These are phyloP conservation scores for Medicago ruthenica DNA, from an alignment of 306 rosid genomes.

Conservation along the genomic window DNA sequence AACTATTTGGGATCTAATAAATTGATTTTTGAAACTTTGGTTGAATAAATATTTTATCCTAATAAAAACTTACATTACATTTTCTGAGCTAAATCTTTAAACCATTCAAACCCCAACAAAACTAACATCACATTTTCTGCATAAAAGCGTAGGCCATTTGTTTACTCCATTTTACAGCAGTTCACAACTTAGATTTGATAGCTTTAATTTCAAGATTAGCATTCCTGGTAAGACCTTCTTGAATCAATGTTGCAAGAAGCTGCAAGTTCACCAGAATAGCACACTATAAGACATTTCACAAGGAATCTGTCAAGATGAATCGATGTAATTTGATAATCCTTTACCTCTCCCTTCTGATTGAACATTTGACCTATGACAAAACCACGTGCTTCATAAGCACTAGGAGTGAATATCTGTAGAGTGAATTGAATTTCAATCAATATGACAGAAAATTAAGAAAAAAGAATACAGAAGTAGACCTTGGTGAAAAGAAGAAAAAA, in stretches of 20 bases:
- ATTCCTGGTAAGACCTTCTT: conserved; percentile 82
- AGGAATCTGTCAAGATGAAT: conserved; percentile 8
- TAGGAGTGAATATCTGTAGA: conserved; percentile 65
- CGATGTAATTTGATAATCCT: conserved; percentile 1
- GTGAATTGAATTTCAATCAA: conserved; percentile 37
- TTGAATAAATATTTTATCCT: conserved; percentile 14
- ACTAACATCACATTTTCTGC: background rate
- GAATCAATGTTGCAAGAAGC: conserved; percentile 72
- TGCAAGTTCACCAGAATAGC: conserved; percentile 37
- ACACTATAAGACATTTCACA: conserved; percentile 32
- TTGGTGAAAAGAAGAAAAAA: background rate
- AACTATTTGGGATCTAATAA: conserved; percentile 17
- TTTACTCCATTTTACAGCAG: conserved; percentile 16
- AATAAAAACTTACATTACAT: background rate
- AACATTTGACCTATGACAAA: conserved; percentile 81
- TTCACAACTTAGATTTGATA: conserved; percentile 65
- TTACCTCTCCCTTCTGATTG: conserved; percentile 88
- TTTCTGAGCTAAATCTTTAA: background rate
- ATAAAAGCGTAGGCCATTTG: background rate
- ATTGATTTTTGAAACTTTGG: background rate
- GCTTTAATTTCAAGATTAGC: conserved; percentile 37
- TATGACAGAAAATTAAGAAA: background rate
- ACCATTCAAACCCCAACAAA: background rate
- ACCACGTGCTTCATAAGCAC: conserved; percentile 69
- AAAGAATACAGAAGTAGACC: background rate